Percentiles rank a stretch among this genome's conserved stretches.
These are phyloP conservation scores for Naumovozyma baii DNA, from an alignment of 805 yeast species.

Conservation along the genomic window DNA sequence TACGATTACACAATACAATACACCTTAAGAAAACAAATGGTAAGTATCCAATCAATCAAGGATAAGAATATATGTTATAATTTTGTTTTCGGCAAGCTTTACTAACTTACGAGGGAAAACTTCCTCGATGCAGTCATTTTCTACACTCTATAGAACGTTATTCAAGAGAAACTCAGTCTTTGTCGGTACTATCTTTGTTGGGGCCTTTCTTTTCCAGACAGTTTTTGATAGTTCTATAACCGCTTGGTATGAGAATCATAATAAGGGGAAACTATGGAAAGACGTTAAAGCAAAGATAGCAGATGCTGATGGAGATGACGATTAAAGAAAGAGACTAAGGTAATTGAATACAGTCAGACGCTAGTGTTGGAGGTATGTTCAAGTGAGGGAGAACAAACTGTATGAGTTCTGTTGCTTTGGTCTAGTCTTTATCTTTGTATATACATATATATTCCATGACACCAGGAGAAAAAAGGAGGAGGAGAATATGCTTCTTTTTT, in stretches of 20 bases:
- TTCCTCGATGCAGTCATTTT: conserved; percentile 25
- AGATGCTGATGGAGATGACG: conserved; percentile 54
- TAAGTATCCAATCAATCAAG: background rate
- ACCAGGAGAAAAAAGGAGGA: too few relatives aligned
- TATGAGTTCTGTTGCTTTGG: too few relatives aligned
- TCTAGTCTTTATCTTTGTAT: too few relatives aligned
- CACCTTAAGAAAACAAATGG: background rate
- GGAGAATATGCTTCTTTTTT: too few relatives aligned
- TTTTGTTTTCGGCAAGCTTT: too few relatives aligned
- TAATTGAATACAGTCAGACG: background rate
- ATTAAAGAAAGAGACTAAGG: conserved; percentile 34
- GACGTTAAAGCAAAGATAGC: conserved; percentile 52
- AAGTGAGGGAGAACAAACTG: too few relatives aligned
- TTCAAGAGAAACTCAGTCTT: conserved; percentile 87
- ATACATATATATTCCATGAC: too few relatives aligned
- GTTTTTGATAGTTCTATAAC: conserved; percentile 60
- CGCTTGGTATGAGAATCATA: conserved; percentile 64
- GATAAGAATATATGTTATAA: too few relatives aligned
- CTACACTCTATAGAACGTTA: conserved; percentile 51
- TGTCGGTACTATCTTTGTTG: conserved; percentile 72
- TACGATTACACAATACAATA: too few relatives aligned
- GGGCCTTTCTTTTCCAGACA: conserved; percentile 81
- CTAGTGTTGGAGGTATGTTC: too few relatives aligned
- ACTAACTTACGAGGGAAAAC: too few relatives aligned
- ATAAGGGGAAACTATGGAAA: conserved; percentile 79